Base-by-base conservation (phyloP, 2,329 filamentous ascomycete species). In the Trichoderma aggressivum region DNA sequence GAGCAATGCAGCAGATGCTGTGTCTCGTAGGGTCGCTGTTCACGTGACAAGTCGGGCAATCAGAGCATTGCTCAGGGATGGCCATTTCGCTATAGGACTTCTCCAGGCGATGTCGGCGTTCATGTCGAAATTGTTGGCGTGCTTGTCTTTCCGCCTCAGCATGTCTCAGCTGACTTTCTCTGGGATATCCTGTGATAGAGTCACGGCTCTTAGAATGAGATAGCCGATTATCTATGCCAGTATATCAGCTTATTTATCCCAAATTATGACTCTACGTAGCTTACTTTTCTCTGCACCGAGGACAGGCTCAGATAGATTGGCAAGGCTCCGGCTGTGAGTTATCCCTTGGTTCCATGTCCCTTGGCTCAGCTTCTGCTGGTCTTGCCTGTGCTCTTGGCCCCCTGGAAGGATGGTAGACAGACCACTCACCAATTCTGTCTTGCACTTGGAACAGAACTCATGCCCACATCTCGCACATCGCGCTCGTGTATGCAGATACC, bases 391-490 rank as follows among this genome's bases (percentile, higher is more conserved):
- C 24, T 26, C 21, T 12, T 11, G 65, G 10, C 24, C 21, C n/a
- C n/a, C 28, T 12, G 11, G 3, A 7, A 36, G 14, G 7, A 26
- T 26, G 12, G 32, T 53, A 39, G 53, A 43, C 12, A 50, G 63
- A 5, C 72, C 58, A 8, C 72, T 70, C 16, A 72, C 68, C n/a
- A 81, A 70, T 64, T 84, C 80, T 56, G 79, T 81, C 10, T 76
- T 79, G 73, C 86, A 88, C 69, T 83, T 83, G 36, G 78, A 73
- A 74, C 86, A 89, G 18, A 86, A 81, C 11, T 80, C 81, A 75
- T 89, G 87, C 1, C 84, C 85, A 73, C 87, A 89, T 55, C 81
- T 81, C 34, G 79, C 75, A 73, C 86, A 89, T 59, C 80, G 80
- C 10, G 78, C 78, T 34, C 79, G 78, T 14, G 79, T 78, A 58